These are phyloP conservation scores for Phytophthora quininea DNA, from an alignment of 352 stramenopile species.

Conservation along the genomic window DNA sequence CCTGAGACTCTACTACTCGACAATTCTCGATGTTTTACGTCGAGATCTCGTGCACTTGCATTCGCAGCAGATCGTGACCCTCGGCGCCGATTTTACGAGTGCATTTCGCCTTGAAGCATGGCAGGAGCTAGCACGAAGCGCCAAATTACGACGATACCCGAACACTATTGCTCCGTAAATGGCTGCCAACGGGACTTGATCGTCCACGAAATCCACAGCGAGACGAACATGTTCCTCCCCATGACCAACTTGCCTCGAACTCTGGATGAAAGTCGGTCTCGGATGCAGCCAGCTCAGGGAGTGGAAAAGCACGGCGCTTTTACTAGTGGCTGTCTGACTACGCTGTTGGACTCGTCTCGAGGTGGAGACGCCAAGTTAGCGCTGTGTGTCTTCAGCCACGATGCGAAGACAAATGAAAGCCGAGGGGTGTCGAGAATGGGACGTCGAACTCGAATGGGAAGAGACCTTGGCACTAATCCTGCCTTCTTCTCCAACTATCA, in stretches of 20 bases:
- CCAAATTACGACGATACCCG: slow-evolving; percentile 19
- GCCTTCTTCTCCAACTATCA: slow-evolving; percentile 56
- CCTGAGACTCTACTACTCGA: slow-evolving; percentile 42
- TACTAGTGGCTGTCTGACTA: slow-evolving; percentile 58
- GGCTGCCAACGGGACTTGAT: slow-evolving; percentile 46
- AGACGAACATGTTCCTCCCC: slow-evolving; percentile 48
- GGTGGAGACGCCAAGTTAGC: slow-evolving; percentile 42
- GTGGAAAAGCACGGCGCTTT: slow-evolving; percentile 64
- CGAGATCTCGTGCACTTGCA: slow-evolving; percentile 59
- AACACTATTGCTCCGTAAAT: slow-evolving; percentile 68
- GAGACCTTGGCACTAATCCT: slow-evolving; percentile 16
- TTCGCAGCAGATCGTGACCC: slow-evolving; percentile 68
- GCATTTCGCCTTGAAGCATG: slow-evolving; percentile 58
- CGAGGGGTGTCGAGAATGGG: not conserved
- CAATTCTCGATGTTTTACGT: slow-evolving; percentile 49
- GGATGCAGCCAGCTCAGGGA: slow-evolving; percentile 43
- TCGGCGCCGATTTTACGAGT: slow-evolving; percentile 72
- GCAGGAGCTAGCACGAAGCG: slow-evolving; percentile 45
- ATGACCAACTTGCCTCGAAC: slow-evolving; percentile 82
- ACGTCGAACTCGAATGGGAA: slow-evolving; percentile 10
- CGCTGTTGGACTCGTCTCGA: slow-evolving; percentile 58
- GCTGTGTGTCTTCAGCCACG: slow-evolving; percentile 67
- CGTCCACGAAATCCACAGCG: slow-evolving; percentile 53
- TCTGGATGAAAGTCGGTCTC: slow-evolving; percentile 56
- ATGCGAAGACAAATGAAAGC: slow-evolving; percentile 23